Evolutionary conservation across 177 flowering plant genomes (phyloP).

Genomic region (Telopea speciosissima): DNA sequence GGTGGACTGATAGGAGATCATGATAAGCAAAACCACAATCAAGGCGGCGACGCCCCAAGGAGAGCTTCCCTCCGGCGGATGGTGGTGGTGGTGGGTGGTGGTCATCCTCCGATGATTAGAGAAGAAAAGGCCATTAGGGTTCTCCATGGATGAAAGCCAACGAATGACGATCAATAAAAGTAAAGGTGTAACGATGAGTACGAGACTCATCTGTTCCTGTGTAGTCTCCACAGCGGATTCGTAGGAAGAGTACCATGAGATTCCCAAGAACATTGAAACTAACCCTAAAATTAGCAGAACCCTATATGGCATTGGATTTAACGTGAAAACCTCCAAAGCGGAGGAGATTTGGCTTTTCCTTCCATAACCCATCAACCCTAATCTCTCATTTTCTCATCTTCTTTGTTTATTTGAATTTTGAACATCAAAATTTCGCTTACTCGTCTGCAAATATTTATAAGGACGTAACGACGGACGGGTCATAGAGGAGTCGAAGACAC

Average conservation of each 20-base stretch:
- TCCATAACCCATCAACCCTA: constrained; percentile 17
- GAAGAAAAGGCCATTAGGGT: constrained; percentile 28
- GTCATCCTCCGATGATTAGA: constrained; percentile 24
- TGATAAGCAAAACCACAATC: constrained; percentile 56
- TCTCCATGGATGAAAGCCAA: constrained; percentile 50
- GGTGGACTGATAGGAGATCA: constrained; percentile 60
- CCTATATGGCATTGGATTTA: constrained; percentile 72
- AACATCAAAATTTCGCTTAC: too few species aligned
- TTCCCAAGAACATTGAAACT: constrained; percentile 42
- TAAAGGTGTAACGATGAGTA: constrained; percentile 48
- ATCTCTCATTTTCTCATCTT: too few species aligned
- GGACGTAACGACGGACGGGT: too few species aligned
- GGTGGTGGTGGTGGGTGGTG: constrained; percentile 13
- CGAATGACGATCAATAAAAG: constrained; percentile 40
- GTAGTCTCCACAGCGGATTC: constrained; percentile 41
- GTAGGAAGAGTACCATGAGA: constrained; percentile 46
- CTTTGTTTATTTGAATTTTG: too few species aligned
- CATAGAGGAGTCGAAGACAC: too few species aligned
- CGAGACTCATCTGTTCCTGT: constrained; percentile 45
- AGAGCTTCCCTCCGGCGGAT: constrained; percentile 46
- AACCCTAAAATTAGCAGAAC: constrained; percentile 57
- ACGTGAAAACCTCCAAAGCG: constrained; percentile 43
- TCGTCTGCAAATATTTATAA: too few species aligned
- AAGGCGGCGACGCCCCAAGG: constrained; percentile 74
- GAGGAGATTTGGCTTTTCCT: constrained; percentile 17